Evolutionary conservation across 441 rosid genomes (phyloP), one percentile per base, ranked within the genome.

Genomic region (Pelargonium cotyledonis): DNA sequence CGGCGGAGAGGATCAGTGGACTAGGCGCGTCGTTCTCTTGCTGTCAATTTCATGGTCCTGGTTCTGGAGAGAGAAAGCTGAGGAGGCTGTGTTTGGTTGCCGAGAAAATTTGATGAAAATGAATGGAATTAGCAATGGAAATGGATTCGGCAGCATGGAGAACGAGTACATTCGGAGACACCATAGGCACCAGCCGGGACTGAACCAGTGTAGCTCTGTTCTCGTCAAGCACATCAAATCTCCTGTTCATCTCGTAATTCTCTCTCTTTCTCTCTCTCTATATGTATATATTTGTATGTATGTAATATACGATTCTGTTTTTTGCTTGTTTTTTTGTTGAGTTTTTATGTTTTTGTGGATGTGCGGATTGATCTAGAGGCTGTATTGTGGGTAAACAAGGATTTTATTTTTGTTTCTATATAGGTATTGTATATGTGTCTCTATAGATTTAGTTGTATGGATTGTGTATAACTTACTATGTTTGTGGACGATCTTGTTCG

Each of bases 191-290:
- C 26, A 55, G 26, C 61, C 26, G 11, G 61, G 61, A 18, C 26
- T 18, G 61, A 55, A 55, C 23, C 61, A 55, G 61, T 55, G 61
- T 55, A 55, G 61, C 61, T 55, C 61, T 7, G 61, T 9, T 1
- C 61, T 55, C 26, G 61, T 55, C 61, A 55, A 55, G 61, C 61
- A 55, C 61, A 55, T 55, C 61, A 55, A 55, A 55, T 26, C 61
- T 7, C 61, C 61, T 6, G 26, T 55, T 55, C 61, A 55, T 55
- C 61, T 55, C 61, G 61, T 55, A 55, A 55, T 55, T 53, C 16
- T 55, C 61, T 6, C 8, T 55, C 61, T 1, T 26, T 55, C 3
- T 18, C 2, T 55, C 12, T 6, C 9, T 55, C 10, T 18, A 18
- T 55, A 18, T 55, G 23, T 55, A 55, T 53, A 6, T 53, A 19